A percentile compares a stretch with the other conserved stretches of the same genome.
phyloP scores from a whole-genome alignment of 2,329 filamentous ascomycete genomes.

The Nemania sp. region DNA sequence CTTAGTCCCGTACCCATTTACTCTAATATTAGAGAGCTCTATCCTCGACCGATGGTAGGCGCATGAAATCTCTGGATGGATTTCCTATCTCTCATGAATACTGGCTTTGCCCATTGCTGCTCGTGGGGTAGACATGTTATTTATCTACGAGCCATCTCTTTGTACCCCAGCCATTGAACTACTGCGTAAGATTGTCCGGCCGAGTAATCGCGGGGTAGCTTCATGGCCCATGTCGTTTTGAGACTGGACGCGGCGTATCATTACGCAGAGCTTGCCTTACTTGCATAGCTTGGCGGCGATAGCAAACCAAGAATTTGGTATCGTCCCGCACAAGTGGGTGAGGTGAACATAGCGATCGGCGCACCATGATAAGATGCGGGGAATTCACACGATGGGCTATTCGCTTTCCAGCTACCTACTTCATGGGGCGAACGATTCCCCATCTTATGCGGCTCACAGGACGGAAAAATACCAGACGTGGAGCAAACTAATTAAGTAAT shows the following conservation, averaged over 20 bases:
- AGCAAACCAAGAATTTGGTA: background rate
- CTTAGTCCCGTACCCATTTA: no score
- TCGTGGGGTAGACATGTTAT: background rate
- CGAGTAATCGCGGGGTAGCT: conserved; percentile 16
- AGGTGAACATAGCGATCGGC: conserved; percentile 11
- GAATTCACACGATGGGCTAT: background rate
- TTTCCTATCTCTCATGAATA: no score
- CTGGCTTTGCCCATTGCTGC: no score
- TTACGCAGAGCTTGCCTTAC: conserved; percentile 3
- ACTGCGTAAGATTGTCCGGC: background rate
- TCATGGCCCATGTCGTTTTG: background rate
- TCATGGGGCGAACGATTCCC: background rate
- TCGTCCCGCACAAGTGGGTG: background rate
- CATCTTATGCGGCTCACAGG: background rate
- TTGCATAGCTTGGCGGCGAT: conserved; percentile 9
- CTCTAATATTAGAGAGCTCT: background rate
- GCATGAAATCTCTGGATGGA: no score
- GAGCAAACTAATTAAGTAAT: background rate
- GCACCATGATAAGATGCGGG: background rate
- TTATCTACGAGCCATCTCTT: conserved; percentile 6
- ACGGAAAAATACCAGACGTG: background rate
- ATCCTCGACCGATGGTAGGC: no score
- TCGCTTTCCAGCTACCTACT: background rate
- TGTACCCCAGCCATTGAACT: conserved; percentile 5
- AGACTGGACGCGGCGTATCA: conserved; percentile 14